Base-by-base conservation (phyloP, 768 basidiomycete species). In the Tulasnella sp. region DNA sequence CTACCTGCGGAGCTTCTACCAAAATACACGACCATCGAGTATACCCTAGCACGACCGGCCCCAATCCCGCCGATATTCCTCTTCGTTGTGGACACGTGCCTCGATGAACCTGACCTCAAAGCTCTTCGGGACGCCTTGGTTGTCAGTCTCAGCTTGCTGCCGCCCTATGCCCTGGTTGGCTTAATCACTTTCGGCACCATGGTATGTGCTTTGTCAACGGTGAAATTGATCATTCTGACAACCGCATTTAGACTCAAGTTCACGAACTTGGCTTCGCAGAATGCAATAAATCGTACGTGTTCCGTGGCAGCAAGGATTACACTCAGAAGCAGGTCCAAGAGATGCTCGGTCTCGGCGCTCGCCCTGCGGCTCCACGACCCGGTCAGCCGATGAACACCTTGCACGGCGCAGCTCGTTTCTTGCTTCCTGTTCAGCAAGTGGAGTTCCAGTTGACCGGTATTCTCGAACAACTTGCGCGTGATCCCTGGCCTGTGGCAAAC, bases 1-100 rank as follows among this genome's bases (percentile, higher is more conserved):
- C 89, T 99, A 26, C 98, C 98, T 73, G 93, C 96, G 18, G 98
- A 99, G 84, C 89, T 99, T 40, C 85, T 99, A 51, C 96, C 97
- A 83, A 96, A 98, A 85, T 99, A 98, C 88, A 99, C 98, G 42
- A 99, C 98, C 10, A 98, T 99, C 85, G 98, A 99, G 86, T 99
- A 99, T 86, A 99, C 97, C n/a, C 92, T 99, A 70, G 88, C 92
- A 35, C 90, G 97, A 79, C 92, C 94, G 0, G 94, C 91, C 16
- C 94, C 92, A 82, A 92, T 97, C 69, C 96, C 97, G 5, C 97
- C 98, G 74, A 90, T 99, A 84, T 99, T 99, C 88, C 88, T 99
- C 67, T 98, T 96, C 83, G 96, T 98, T 75, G 91, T 99, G 71
- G 97, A 99, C 84, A 98, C 96, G 32, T 99, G 98, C 84, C 88